Evolutionary conservation across 1,284 basidiomycete species (phyloP).

Genomic region (Rhizoctonia solani): DNA sequence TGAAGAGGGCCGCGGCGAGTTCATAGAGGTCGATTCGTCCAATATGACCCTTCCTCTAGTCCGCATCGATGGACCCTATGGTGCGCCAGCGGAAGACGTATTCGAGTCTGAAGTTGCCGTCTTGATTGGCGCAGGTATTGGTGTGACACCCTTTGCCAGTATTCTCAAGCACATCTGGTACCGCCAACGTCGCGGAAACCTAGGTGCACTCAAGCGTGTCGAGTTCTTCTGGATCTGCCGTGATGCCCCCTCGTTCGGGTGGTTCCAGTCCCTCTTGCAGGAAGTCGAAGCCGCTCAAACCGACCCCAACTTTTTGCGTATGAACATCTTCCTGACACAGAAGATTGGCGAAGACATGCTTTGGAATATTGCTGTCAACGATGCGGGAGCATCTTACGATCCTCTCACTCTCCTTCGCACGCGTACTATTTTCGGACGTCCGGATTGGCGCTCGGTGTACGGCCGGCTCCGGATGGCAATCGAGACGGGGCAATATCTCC

Average conservation of each 20-base stretch:
- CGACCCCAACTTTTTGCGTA: conserved; percentile 85
- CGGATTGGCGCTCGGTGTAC: conserved; percentile 83
- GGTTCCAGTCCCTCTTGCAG: conserved; percentile 86
- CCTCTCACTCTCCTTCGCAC: conserved; percentile 82
- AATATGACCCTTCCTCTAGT: conserved; percentile 61
- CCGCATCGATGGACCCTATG: conserved; percentile 84
- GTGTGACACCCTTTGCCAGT: conserved; percentile 87
- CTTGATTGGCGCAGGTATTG: conserved; percentile 87
- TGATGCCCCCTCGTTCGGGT: conserved; percentile 87
- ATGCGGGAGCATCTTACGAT: conserved; percentile 79
- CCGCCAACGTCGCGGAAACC: conserved; percentile 72
- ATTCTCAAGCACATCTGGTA: conserved; percentile 95
- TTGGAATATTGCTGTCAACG: conserved; percentile 88
- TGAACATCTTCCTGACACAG: conserved; percentile 88
- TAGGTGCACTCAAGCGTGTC: conserved; percentile 78
- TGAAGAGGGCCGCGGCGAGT: conserved; percentile 66
- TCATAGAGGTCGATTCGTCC: conserved; percentile 70
- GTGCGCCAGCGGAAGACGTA: conserved; percentile 88
- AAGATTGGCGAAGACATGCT: conserved; percentile 83
- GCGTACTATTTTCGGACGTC: conserved; percentile 85
- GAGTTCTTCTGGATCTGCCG: conserved; percentile 92
- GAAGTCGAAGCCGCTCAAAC: conserved; percentile 83
- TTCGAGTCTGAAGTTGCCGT: conserved; percentile 84
- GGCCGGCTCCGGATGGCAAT: conserved; percentile 70
- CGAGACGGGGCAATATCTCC: conserved; percentile 76